Percentiles rank a stretch among this genome's conserved stretches.
Conservation (phyloP, 2,329 filamentous ascomycete species). For the Trichoderma polysporum region DNA sequence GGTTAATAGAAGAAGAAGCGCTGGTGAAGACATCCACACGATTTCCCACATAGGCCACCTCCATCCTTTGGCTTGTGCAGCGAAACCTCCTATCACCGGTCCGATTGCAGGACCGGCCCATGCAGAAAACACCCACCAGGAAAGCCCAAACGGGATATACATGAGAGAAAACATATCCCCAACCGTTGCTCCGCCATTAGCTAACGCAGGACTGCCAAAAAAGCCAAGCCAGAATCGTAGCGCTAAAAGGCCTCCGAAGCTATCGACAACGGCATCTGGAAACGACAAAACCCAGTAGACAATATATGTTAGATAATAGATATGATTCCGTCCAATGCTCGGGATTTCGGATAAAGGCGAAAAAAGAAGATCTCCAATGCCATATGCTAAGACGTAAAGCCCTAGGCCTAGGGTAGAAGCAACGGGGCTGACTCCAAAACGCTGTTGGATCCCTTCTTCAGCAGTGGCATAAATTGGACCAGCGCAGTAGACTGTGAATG, state of each 20-base stretch:
- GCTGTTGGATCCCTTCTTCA: not conserved
- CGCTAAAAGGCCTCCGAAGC: conserved; percentile 53
- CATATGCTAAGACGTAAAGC: not conserved
- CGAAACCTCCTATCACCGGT: conserved; percentile 36
- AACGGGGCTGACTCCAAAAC: not conserved
- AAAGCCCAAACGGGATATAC: conserved; percentile 56
- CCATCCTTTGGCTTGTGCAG: conserved; percentile 53
- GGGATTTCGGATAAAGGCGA: conserved; percentile 7
- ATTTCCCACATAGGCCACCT: conserved; percentile 59
- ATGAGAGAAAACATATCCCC: conserved; percentile 56
- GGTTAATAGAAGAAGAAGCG: conserved; percentile 54
- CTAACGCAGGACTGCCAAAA: conserved; percentile 63
- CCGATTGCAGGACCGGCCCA: conserved; percentile 54
- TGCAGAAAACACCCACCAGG: conserved; percentile 55
- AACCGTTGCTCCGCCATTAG: conserved; percentile 53
- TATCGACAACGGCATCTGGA: not conserved
- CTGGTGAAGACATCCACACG: conserved; percentile 52
- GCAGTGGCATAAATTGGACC: not conserved
- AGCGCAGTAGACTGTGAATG: conserved; percentile 1
- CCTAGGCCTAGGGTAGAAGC: not conserved
- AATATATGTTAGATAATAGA: not conserved
- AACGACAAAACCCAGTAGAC: not conserved
- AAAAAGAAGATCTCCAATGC: conserved; percentile 4
- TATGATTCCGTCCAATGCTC: conserved; percentile 1
- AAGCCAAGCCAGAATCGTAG: conserved; percentile 64